These are phyloP conservation scores for Cryptococcus hybrid DNA, from an alignment of 1,284 basidiomycete genomes.

Conservation along the genomic window DNA sequence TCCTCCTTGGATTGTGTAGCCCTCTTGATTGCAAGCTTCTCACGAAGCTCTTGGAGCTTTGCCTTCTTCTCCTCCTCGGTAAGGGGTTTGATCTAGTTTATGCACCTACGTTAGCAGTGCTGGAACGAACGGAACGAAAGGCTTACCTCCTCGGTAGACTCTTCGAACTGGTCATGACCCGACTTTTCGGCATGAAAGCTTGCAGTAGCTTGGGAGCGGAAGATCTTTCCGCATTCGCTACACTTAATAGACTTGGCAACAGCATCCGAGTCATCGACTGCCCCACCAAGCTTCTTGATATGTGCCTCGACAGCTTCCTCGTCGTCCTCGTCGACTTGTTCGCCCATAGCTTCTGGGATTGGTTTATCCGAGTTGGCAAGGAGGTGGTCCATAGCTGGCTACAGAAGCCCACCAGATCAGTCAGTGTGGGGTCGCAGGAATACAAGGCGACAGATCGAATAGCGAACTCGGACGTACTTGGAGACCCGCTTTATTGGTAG, in stretches of 20 bases:
- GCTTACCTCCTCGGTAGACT: conserved; percentile 85
- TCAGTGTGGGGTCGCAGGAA: neutral
- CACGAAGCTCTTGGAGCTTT: conserved; percentile 73
- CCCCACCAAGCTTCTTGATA: conserved; percentile 39
- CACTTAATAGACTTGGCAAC: conserved; percentile 45
- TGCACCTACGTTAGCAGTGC: conserved; percentile 1
- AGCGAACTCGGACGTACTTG: conserved; percentile 22
- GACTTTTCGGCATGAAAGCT: conserved; percentile 94
- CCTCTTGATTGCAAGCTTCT: conserved; percentile 73
- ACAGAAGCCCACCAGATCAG: conserved; percentile 26
- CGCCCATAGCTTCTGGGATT: conserved; percentile 55
- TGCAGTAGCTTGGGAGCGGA: conserved; percentile 83
- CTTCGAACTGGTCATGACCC: conserved; percentile 92
- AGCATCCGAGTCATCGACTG: conserved; percentile 27
- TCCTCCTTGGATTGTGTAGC: conserved; percentile 67
- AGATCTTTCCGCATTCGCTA: conserved; percentile 73
- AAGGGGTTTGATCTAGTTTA: conserved; percentile 58
- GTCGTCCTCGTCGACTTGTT: conserved; percentile 66
- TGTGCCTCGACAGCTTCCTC: conserved; percentile 57
- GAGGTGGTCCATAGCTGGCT: conserved; percentile 86
- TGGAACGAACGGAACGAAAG: neutral
- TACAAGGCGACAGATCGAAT: neutral
- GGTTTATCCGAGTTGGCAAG: conserved; percentile 71
- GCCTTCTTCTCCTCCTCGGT: conserved; percentile 92
- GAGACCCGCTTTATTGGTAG: conserved; percentile 71